Percentiles rank a stretch among this genome's conserved stretches.
Evolutionary conservation across 257 asterid species (phyloP).

Genomic region (Pogostemon cablin): DNA sequence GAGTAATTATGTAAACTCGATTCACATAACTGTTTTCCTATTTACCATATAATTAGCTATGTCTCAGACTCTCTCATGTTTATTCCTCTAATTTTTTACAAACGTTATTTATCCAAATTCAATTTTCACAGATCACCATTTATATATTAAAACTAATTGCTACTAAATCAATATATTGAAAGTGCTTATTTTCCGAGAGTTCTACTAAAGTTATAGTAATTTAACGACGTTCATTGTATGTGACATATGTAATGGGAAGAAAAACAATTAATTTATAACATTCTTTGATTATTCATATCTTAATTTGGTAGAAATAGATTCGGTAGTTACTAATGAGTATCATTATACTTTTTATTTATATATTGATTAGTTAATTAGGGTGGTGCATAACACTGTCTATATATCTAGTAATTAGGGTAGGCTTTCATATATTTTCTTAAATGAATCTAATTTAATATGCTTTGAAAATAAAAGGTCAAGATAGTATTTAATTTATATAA

Average conservation of each 20-base stretch:
- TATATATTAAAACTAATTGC: background rate
- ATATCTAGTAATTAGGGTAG: conserved; percentile 19
- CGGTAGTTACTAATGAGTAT: conserved; percentile 30
- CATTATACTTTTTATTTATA: background rate
- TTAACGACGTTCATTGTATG: conserved; percentile 30
- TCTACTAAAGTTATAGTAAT: conserved; percentile 8
- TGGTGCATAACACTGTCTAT: conserved; percentile 14
- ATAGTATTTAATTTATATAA: background rate
- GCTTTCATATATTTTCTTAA: background rate
- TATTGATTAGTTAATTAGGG: conserved; percentile 21
- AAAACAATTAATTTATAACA: background rate
- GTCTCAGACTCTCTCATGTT: too few relatives aligned
- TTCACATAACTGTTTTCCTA: too few relatives aligned
- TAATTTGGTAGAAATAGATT: conserved; percentile 33
- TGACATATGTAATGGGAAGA: background rate
- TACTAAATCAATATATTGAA: background rate
- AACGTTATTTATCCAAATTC: too few relatives aligned
- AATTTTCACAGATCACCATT: too few relatives aligned
- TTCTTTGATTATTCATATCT: conserved; percentile 33
- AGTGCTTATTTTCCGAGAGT: background rate
- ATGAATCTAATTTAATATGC: background rate
- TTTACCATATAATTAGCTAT: too few relatives aligned
- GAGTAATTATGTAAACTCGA: too few relatives aligned
- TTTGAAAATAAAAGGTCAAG: background rate
- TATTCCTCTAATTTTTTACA: too few relatives aligned